Evolutionary conservation across 2,329 filamentous ascomycete species (phyloP).

Genomic region (Aaosphaeria arxii): DNA sequence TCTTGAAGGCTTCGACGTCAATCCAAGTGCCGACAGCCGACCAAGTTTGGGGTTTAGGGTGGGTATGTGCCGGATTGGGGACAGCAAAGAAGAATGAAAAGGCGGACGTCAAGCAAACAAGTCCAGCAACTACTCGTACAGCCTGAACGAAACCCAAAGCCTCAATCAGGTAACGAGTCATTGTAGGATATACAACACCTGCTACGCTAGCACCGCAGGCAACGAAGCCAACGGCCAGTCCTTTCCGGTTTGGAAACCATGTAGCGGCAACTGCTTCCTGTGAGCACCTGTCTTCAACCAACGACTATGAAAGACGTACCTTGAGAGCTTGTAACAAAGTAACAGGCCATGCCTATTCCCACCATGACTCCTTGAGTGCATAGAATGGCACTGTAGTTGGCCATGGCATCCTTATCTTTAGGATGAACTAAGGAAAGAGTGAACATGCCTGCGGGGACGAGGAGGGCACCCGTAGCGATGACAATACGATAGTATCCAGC

Average conservation of each 20-base stretch:
- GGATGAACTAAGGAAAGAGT: conserved; percentile 43
- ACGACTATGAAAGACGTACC: conserved; percentile 29
- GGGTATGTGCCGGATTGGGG: conserved; percentile 42
- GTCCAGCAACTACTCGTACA: conserved; percentile 39
- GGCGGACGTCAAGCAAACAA: conserved; percentile 41
- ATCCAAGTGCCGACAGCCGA: conserved; percentile 39
- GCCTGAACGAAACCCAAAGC: conserved; percentile 46
- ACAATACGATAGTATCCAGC: conserved; percentile 43
- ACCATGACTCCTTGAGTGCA: conserved; percentile 47
- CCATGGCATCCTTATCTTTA: conserved; percentile 29
- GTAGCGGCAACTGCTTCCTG: conserved; percentile 45
- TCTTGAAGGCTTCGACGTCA: conserved; percentile 44
- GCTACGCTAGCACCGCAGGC: conserved; percentile 50
- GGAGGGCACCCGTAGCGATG: conserved; percentile 39
- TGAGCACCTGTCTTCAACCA: conserved; percentile 6
- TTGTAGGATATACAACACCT: conserved; percentile 47
- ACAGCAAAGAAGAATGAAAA: conserved; percentile 42
- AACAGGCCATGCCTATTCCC: conserved; percentile 52
- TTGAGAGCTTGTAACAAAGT: conserved; percentile 52
- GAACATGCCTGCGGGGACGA: conserved; percentile 46
- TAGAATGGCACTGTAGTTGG: conserved; percentile 45
- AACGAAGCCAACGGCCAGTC: conserved; percentile 49
- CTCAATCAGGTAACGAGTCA: conserved; percentile 44
- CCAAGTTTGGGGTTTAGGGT: conserved; percentile 41
- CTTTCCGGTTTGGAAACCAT: conserved; percentile 48